These are phyloP conservation scores for Chaetomium olivaceum DNA, from an alignment of 2,329 filamentous ascomycete genomes.

Conservation along the genomic window DNA sequence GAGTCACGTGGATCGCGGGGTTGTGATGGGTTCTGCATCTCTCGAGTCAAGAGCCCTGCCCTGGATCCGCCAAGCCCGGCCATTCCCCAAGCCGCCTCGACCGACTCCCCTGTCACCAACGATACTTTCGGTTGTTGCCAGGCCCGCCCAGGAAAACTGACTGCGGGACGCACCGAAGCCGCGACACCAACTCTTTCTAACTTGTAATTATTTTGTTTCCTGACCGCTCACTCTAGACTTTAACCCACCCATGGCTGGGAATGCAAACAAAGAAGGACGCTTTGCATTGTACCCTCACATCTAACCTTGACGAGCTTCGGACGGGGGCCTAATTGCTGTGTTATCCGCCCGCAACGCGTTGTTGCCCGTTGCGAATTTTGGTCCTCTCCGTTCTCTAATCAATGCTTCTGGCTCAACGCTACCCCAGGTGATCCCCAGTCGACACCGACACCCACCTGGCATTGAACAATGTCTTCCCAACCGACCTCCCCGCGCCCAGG, in stretches of 20 bases:
- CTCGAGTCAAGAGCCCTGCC: not conserved
- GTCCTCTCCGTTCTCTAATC: not conserved
- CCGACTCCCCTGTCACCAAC: not conserved
- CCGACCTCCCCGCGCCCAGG: conserved; percentile 14
- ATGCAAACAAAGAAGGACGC: conserved; percentile 3
- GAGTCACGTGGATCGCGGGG: conserved; percentile 3
- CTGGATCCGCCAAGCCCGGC: not conserved
- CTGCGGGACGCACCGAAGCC: not conserved
- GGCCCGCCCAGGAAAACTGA: not conserved
- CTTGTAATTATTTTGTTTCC: not conserved
- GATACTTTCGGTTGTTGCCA: not conserved
- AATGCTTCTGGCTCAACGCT: not conserved
- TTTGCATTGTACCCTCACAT: conserved; percentile 10
- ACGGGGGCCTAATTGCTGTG: not conserved
- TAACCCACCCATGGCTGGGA: conserved; percentile 12
- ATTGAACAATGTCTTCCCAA: conserved; percentile 25
- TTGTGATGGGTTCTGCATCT: not conserved
- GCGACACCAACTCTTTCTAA: not conserved
- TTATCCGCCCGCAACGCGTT: not conserved
- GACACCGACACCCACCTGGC: not conserved
- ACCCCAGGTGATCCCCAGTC: conserved; percentile 3
- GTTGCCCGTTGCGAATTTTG: not conserved
- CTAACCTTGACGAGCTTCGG: not conserved
- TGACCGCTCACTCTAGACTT: not conserved
- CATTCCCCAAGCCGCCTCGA: not conserved